Evolutionary conservation across 495 filamentous ascomycete species (phyloP).

Genomic region (Massariosphaeria phaeospora): DNA sequence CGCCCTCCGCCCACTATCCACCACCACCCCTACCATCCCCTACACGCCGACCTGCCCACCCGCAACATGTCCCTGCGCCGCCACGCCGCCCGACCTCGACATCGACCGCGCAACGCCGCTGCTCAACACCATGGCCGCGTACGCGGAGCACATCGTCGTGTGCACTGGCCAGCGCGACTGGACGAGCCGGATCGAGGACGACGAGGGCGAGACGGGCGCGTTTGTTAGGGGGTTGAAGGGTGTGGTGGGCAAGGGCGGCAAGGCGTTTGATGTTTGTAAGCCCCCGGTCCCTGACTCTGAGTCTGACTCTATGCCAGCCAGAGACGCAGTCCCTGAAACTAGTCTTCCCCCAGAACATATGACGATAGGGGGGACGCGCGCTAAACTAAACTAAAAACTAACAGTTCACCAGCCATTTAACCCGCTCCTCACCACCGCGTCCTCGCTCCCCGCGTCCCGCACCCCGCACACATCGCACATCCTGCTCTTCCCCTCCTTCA

Average conservation of each 20-base stretch:
- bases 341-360: background rate
- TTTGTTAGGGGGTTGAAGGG: constrained; percentile 67
- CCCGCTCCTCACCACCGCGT: constrained; percentile 69
- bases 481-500: constrained; percentile 73
- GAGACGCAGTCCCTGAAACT: too few species aligned
- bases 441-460: constrained; percentile 49
- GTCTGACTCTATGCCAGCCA: too few species aligned
- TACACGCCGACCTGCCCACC: constrained; percentile 53
- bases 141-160: constrained; percentile 76
- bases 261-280: constrained; percentile 63
- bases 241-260: constrained; percentile 60
- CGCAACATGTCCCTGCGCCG: constrained; percentile 64
- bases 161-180: constrained; percentile 78
- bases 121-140: constrained; percentile 69
- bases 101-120: constrained; percentile 69
- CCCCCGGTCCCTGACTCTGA: too few species aligned
- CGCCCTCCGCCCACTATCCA: background rate
- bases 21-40: background rate
- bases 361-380: background rate
- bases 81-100: constrained; percentile 61
- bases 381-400: background rate
- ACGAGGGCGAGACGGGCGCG: constrained; percentile 49
- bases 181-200: constrained; percentile 65
- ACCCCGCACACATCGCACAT: constrained; percentile 49
- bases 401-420: constrained; percentile 61